Conservation (phyloP, 164 flowering plant species). For the Platanus orientalis region DNA sequence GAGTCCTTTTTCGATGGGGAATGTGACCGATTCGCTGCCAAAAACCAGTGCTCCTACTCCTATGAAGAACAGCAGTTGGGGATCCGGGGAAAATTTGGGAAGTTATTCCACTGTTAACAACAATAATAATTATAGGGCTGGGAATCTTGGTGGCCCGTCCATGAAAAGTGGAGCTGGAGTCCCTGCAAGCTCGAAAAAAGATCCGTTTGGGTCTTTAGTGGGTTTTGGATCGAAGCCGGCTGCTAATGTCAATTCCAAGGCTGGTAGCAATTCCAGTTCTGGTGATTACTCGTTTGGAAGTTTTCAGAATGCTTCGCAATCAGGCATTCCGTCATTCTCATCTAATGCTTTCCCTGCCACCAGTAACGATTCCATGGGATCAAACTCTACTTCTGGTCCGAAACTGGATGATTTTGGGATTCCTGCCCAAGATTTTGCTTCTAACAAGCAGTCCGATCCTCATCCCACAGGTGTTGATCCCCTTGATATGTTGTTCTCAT, state of each 20-base stretch:
- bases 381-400: constrained; percentile 16
- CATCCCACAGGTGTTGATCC: constrained; percentile 49
- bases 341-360: constrained; percentile 25
- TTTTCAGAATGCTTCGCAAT: constrained; percentile 32
- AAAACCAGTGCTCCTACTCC: not conserved
- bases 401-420: constrained; percentile 44
- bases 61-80: no score
- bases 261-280: not conserved
- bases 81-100: constrained; percentile 18
- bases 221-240: constrained; percentile 44
- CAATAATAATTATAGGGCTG: constrained; percentile 8
- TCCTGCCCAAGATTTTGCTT: constrained; percentile 19
- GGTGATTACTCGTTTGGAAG: constrained; percentile 30
- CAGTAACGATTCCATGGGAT: constrained; percentile 24
- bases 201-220: constrained; percentile 17
- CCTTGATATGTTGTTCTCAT: constrained; percentile 53
- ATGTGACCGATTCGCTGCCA: not conserved
- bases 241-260: constrained; percentile 25
- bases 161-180: constrained; percentile 31
- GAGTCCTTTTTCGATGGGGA: constrained; percentile 59
- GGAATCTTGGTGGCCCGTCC: constrained; percentile 49
- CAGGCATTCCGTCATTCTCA: constrained; percentile 8
- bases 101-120: constrained; percentile 15
- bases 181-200: no score
- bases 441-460: constrained; percentile 32